Evolutionary conservation across 2,329 filamentous ascomycete species (phyloP), one percentile per base, ranked within the genome.

Genomic region (Botrytis aclada): DNA sequence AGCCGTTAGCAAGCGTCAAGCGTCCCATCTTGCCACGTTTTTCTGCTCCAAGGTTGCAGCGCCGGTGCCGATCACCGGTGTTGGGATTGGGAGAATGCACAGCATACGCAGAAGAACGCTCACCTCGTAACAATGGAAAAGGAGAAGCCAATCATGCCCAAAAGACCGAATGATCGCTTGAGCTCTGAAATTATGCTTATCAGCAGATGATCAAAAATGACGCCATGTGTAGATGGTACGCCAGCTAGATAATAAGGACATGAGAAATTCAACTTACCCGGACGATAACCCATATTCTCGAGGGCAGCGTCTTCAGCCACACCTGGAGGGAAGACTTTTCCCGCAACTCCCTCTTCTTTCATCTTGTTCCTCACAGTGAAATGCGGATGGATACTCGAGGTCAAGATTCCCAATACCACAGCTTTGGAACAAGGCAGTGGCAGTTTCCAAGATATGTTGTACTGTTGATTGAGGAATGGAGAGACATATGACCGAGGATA

Each of bases 101-200:
- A 66, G 74, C 80, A 74, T 75, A 84, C 18, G 65, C 65, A 56
- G 37, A 56, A 56, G 37, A 65, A 34, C 32, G 43, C 65, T 69
- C 41, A 39, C 83, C 83, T 86, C 45, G 87, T 88, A 61, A 89
- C 86, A 63, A 89, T 86, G 72, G 83, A 85, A 79, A 89, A 89
- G 63, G 84, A 85, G 80, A 89, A 89, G 1, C 86, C 87, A 47
- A 89, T 83, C 86, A 89, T 89, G 51, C 87, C 86, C 41, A 88
- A 75, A 9, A 88, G 79, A 16, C 85, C 83, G 76, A 89, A 89
- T 14, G 83, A 86, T 14, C 87, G 85, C 78, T 87, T 88, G 75
- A 89, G 83, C 79, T 89, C 86, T 87, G 73, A 37, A 67, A 34
- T 34, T 69, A 66, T 45, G 51, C 47, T 54, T 37, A 72, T 72